Base-by-base conservation (phyloP, 371 early-diverging fungal species). In the Rhizopus stolonifer region DNA sequence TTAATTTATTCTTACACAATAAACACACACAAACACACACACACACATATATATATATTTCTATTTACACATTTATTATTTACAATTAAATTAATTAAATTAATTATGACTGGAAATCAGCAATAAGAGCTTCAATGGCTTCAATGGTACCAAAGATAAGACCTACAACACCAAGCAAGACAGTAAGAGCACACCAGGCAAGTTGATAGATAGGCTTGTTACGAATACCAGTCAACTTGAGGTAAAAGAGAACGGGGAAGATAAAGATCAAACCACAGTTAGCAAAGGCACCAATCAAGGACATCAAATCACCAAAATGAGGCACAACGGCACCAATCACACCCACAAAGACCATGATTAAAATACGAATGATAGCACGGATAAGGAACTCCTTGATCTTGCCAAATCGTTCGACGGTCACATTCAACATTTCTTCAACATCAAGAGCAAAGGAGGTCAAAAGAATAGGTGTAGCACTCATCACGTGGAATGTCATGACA, bases 221-320 rank as follows among this genome's bases (percentile, higher is more conserved):
- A 22, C 71, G 57, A 67, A 83, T 64, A 10, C 86, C 85, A 66
- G 80, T 90, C 22, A 94, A 69, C 48, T 80, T 77, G 25, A 85
- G 65, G 67, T 92, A 88, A 61, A 85, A 90, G 18, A 87, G 47
- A 19, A 91, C 74, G 0, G 94, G 94, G 56, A 92, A 81, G 21
- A 93, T 84, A 61, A 92, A 91, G 14, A 90, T 86, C 42, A 90
- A 74, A 63, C 79, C 68, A 47, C 85, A 87, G 50, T 85, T 89
- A 26, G 87, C 78, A 36, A 92, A 61, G 1, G 91, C 86, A 15
- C 94, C 94, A 23, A 94, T 60, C 24, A 94, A 66, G 7, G 88
- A 78, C 87, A 92, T 89, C 49, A 91, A 74, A 60, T 87, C 82
- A 36, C 82, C 84, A 70, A 94, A 91, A 72, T 81, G 85, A 13